These are phyloP conservation scores for Pichia eremophila DNA, from an alignment of 805 yeast genomes.

Conservation along the genomic window DNA sequence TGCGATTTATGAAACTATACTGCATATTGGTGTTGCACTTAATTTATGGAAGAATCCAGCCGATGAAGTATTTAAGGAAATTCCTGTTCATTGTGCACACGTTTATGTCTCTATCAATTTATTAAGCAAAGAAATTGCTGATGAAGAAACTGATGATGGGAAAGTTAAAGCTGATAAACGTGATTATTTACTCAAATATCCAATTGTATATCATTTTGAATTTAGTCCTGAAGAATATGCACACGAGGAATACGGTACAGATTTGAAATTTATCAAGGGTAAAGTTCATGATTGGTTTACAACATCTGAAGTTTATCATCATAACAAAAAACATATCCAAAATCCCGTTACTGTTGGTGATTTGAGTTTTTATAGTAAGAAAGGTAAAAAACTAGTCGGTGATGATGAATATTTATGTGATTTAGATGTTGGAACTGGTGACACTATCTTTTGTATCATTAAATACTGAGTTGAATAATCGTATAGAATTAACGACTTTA, in stretches of 20 bases:
- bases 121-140: slow-evolving; percentile 7
- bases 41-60: slow-evolving; percentile 24
- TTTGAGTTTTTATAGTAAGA: slow-evolving; percentile 29
- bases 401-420: slow-evolving; percentile 43
- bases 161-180: neutral
- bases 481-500: too few species aligned
- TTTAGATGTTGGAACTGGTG: slow-evolving; percentile 46
- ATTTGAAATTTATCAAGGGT: slow-evolving; percentile 49
- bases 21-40: slow-evolving; percentile 17
- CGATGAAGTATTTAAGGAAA: slow-evolving; percentile 54
- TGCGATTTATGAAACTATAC: slow-evolving; percentile 17
- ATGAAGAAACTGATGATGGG: neutral
- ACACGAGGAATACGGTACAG: slow-evolving; percentile 63
- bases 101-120: slow-evolving; percentile 47
- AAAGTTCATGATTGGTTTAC: slow-evolving; percentile 49
- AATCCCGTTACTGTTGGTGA: slow-evolving; percentile 16
- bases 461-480: neutral
- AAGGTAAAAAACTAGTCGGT: slow-evolving; percentile 23
- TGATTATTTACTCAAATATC: slow-evolving; percentile 20
- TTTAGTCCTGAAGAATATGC: slow-evolving; percentile 77
- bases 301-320: slow-evolving; percentile 28
- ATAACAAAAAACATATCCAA: slow-evolving; percentile 11
- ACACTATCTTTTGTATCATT: slow-evolving; percentile 30
- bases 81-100: slow-evolving; percentile 75
- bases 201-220: slow-evolving; percentile 58